phyloP scores from a whole-genome alignment of 495 filamentous ascomycete genomes.

The Articulospora tetracladia region DNA sequence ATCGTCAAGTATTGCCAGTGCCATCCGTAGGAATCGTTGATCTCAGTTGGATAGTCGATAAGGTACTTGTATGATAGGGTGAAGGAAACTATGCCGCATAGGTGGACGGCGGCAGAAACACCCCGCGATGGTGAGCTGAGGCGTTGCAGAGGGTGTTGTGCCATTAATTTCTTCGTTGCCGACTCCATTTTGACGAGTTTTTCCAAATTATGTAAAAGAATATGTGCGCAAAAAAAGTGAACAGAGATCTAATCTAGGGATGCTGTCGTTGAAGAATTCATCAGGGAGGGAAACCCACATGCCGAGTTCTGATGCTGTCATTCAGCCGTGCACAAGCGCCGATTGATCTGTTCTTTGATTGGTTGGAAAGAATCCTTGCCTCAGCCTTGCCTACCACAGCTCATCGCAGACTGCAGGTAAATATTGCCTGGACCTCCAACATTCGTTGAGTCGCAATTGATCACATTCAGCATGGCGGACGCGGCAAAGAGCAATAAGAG shows the following conservation, averaged over 20 bases:
- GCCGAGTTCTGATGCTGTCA: neutral
- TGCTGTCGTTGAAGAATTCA: neutral
- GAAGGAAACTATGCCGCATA: slow-evolving; percentile 66
- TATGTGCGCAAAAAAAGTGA: no score
- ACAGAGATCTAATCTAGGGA: no score
- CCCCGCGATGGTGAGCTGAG: slow-evolving; percentile 65
- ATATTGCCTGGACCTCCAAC: neutral
- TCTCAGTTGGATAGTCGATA: slow-evolving; percentile 34
- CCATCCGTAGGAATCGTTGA: slow-evolving; percentile 73
- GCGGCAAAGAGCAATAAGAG: slow-evolving; percentile 33
- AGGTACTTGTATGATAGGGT: slow-evolving; percentile 61
- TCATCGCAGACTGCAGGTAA: neutral
- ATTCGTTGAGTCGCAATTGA: no score
- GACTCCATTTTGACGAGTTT: slow-evolving; percentile 18
- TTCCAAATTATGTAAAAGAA: slow-evolving; percentile 10
- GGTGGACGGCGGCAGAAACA: slow-evolving; percentile 67
- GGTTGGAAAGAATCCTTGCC: neutral
- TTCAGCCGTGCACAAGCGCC: neutral
- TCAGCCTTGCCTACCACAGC: slow-evolving; percentile 2
- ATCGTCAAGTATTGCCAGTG: slow-evolving; percentile 85
- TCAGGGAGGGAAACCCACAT: neutral
- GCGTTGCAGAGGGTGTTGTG: slow-evolving; percentile 68
- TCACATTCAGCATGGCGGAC: slow-evolving; percentile 23
- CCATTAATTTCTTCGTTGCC: slow-evolving; percentile 14
- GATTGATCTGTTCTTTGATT: neutral